Conservation (phyloP, 768 basidiomycete genomes). For the Inosperma sp. region DNA sequence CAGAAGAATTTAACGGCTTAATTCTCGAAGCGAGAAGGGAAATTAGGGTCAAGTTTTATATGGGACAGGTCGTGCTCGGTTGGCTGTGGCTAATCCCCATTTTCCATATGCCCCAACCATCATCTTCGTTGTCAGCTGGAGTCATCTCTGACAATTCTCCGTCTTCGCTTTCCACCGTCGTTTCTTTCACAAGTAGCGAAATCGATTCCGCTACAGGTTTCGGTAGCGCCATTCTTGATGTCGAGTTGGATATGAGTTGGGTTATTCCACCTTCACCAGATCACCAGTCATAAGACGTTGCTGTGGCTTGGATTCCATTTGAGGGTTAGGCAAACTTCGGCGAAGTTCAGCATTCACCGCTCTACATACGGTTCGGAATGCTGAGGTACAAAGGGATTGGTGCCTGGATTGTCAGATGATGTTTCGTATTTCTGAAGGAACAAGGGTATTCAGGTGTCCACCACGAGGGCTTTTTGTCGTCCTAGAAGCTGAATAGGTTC, state of each 20-base stretch:
- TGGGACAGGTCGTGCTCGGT: conserved; percentile 72
- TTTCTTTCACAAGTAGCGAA: conserved; percentile 54
- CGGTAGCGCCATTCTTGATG: conserved; percentile 60
- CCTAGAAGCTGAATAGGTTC: too few species aligned
- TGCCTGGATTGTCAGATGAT: too few species aligned
- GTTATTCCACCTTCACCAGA: conserved; percentile 10
- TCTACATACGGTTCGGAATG: too few species aligned
- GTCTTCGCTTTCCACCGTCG: conserved; percentile 29
- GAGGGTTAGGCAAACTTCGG: too few species aligned
- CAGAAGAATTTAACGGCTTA: too few species aligned
- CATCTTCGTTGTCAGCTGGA: conserved; percentile 4
- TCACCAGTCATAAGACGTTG: not conserved
- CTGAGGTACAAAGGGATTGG: too few species aligned
- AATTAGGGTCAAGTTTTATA: conserved; percentile 65
- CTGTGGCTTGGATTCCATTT: too few species aligned
- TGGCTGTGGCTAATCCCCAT: conserved; percentile 87
- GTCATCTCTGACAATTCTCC: conserved; percentile 1
- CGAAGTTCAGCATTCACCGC: too few species aligned
- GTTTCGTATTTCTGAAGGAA: too few species aligned
- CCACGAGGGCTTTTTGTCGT: too few species aligned
- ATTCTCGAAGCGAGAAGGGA: conserved; percentile 64
- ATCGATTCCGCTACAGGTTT: conserved; percentile 76
- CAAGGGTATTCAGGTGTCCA: too few species aligned
- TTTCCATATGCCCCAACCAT: conserved; percentile 65
- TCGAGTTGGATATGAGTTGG: conserved; percentile 61